These are phyloP conservation scores for Meredithiella fracta DNA, from an alignment of 2,329 filamentous ascomycete genomes.

Conservation along the genomic window DNA sequence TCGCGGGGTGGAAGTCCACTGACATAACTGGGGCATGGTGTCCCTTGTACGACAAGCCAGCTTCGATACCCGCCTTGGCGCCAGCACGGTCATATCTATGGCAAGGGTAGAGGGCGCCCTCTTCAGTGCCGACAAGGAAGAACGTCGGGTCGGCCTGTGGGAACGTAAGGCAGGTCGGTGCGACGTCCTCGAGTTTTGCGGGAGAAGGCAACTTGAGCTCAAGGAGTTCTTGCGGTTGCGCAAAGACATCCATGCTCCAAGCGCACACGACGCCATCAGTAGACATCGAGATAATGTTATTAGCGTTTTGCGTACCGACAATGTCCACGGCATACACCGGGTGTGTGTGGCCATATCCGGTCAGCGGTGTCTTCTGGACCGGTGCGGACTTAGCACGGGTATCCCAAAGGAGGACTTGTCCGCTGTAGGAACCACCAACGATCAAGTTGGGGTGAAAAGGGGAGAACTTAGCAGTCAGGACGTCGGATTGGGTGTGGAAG, in stretches of 20 bases:
- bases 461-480: slow-evolving; percentile 92
- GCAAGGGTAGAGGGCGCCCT: slow-evolving; percentile 90
- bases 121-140: slow-evolving; percentile 91
- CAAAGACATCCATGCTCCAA: slow-evolving; percentile 96
- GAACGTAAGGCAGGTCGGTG: slow-evolving; percentile 87
- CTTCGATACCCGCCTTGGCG: slow-evolving; percentile 88
- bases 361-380: slow-evolving; percentile 90
- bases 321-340: slow-evolving; percentile 92
- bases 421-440: slow-evolving; percentile 88
- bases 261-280: slow-evolving; percentile 94
- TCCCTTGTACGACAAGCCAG: slow-evolving; percentile 71
- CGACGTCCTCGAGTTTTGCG: slow-evolving; percentile 74
- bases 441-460: slow-evolving; percentile 95
- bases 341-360: slow-evolving; percentile 87
- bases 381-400: slow-evolving; percentile 77
- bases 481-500: slow-evolving; percentile 90
- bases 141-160: slow-evolving; percentile 91
- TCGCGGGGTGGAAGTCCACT: slow-evolving; percentile 83
- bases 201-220: slow-evolving; percentile 74
- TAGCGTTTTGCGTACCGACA: slow-evolving; percentile 93
- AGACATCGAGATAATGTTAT: slow-evolving; percentile 94
- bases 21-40: slow-evolving; percentile 93
- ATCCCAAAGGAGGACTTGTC: slow-evolving; percentile 93
- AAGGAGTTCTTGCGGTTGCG: slow-evolving; percentile 86
- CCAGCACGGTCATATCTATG: slow-evolving; percentile 95